Percentiles rank a stretch among this genome's conserved stretches.
Conservation (phyloP, 2,329 filamentous ascomycete species). For the Aspergillus spinulosporus region DNA sequence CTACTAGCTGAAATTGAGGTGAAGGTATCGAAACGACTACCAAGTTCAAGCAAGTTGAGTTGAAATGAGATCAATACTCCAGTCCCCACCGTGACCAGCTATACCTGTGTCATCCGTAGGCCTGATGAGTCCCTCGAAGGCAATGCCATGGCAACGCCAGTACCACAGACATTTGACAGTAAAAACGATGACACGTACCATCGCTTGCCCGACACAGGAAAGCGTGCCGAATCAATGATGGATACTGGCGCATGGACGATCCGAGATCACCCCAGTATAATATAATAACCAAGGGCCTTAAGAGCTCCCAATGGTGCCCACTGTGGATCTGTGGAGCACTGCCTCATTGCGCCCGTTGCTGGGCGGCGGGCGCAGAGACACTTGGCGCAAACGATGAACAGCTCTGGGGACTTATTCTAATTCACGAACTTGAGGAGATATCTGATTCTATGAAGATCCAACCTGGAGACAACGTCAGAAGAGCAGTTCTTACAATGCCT, state of each 20-base stretch:
- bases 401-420: background rate
- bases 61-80: no score
- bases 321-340: background rate
- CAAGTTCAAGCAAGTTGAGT: no score
- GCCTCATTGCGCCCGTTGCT: slow-evolving; percentile 2
- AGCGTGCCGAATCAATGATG: background rate
- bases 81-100: no score
- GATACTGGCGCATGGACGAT: no score
- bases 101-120: no score
- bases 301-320: background rate
- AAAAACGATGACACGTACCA: background rate
- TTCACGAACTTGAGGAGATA: background rate
- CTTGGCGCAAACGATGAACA: background rate
- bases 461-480: no score
- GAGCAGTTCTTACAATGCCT: background rate
- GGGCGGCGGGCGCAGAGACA: background rate
- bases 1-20: no score
- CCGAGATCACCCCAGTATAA: background rate
- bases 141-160: background rate
- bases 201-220: background rate
- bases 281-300: no score
- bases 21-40: no score
- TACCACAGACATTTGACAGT: background rate
- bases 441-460: no score
- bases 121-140: no score